phyloP scores from a whole-genome alignment of 805 yeast species.

The Kuraishia borneana region DNA sequence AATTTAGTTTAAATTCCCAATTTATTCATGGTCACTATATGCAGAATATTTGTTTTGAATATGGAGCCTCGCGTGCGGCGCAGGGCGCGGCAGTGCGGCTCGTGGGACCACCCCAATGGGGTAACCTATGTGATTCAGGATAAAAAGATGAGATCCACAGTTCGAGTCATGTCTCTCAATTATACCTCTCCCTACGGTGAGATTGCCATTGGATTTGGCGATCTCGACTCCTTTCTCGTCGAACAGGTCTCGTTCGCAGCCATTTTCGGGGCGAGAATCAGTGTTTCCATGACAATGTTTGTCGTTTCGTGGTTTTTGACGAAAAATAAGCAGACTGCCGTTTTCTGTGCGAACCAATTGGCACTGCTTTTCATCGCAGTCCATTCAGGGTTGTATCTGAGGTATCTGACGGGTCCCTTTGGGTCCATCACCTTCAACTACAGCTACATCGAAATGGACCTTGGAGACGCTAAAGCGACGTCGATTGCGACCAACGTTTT shows the following conservation, averaged over 20 bases:
- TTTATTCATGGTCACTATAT: no score
- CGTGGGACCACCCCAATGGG: background rate
- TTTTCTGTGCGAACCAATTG: conserved; percentile 61
- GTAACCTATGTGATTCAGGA: background rate
- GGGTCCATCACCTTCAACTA: conserved; percentile 34
- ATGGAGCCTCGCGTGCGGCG: background rate
- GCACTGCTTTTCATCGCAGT: conserved; percentile 45
- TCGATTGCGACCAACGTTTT: conserved; percentile 55
- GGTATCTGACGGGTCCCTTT: conserved; percentile 41
- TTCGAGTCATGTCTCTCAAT: conserved; percentile 18
- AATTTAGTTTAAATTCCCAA: no score
- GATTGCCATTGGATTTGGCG: conserved; percentile 23
- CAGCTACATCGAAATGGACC: conserved; percentile 31
- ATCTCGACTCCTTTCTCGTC: conserved; percentile 26
- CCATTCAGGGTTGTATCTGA: conserved; percentile 50
- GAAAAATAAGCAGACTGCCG: conserved; percentile 47
- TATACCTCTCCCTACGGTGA: conserved; percentile 33
- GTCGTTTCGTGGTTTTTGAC: conserved; percentile 35
- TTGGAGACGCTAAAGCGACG: conserved; percentile 26
- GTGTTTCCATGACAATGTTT: conserved; percentile 38
- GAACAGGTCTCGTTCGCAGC: conserved; percentile 25
- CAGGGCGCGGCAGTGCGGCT: background rate
- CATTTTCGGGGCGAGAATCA: conserved; percentile 48
- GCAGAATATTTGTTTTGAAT: no score
- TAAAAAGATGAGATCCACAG: background rate